Conservation (phyloP, 2,329 filamentous ascomycete genomes). For the Nannizzia gypsea region DNA sequence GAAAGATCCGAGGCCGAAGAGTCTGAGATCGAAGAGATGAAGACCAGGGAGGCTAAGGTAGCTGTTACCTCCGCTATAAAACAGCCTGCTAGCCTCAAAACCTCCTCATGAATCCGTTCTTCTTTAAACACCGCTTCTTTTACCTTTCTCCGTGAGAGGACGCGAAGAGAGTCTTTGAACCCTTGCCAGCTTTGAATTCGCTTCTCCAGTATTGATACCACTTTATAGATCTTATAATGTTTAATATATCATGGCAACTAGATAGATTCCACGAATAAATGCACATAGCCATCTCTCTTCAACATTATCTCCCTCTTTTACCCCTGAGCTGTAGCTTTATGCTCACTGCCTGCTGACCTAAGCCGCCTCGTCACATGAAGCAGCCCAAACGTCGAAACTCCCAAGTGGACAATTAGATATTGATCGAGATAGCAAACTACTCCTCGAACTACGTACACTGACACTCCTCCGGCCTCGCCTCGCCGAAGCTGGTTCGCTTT, state of each 20-base stretch:
- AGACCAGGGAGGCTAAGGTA: neutral
- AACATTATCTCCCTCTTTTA: too few species aligned
- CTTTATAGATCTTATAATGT: constrained; percentile 1
- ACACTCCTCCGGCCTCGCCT: neutral
- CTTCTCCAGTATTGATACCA: constrained; percentile 5
- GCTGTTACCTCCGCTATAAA: neutral
- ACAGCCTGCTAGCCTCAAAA: neutral
- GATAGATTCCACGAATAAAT: neutral
- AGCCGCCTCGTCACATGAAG: neutral
- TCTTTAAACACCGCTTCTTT: too few species aligned
- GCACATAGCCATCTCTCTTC: neutral
- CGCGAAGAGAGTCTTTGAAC: neutral
- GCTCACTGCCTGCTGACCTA: neutral
- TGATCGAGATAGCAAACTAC: too few species aligned
- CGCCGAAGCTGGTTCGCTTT: neutral
- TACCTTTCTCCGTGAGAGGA: neutral
- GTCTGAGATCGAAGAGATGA: constrained; percentile 18
- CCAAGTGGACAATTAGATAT: too few species aligned
- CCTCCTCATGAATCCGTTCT: neutral
- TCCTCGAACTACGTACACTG: neutral
- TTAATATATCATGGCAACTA: constrained; percentile 2
- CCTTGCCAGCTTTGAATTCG: neutral
- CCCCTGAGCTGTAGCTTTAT: too few species aligned
- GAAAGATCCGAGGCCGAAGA: constrained; percentile 36
- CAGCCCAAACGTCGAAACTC: neutral